Evolutionary conservation across 164 flowering plant genomes (phyloP).

Genomic region (Aristolochia californica): DNA sequence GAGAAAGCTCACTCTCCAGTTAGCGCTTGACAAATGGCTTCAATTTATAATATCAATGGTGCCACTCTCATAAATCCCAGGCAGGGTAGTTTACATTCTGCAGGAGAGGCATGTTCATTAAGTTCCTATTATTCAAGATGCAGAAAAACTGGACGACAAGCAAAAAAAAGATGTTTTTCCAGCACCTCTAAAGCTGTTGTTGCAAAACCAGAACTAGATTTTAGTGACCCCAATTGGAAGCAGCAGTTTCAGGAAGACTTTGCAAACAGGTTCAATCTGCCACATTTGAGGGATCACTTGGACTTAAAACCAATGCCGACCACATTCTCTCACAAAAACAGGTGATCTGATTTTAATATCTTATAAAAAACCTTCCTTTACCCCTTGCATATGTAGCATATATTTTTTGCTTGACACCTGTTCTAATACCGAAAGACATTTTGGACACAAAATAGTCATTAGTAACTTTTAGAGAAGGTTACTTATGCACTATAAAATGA

Average conservation of each 20-base stretch:
- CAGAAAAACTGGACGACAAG: not conserved
- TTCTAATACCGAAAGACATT: no score
- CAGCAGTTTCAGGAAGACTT: constrained; percentile 51
- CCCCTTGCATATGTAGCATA: not conserved
- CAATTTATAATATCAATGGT: constrained; percentile 11
- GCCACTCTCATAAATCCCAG: constrained; percentile 7
- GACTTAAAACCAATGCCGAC: constrained; percentile 55
- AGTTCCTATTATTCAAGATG: constrained; percentile 6
- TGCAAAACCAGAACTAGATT: constrained; percentile 34
- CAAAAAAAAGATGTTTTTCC: constrained; percentile 5
- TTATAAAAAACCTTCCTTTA: not conserved
- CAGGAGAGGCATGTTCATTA: constrained; percentile 3
- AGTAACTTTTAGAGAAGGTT: no score
- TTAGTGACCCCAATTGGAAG: constrained; percentile 72
- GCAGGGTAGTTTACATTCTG: constrained; percentile 7
- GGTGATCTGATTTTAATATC: constrained; percentile 18
- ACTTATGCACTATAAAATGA: no score
- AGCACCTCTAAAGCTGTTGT: constrained; percentile 10
- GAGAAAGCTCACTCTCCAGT: no score
- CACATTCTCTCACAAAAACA: constrained; percentile 67
- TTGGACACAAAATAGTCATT: no score
- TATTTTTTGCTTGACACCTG: no score
- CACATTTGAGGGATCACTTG: constrained; percentile 62
- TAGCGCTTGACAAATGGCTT: constrained; percentile 15
- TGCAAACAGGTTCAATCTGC: constrained; percentile 54